A percentile compares a stretch with the other conserved stretches of the same genome.
Conservation (phyloP, 768 basidiomycete genomes). For the Chalciporus sphaerocephalus region DNA sequence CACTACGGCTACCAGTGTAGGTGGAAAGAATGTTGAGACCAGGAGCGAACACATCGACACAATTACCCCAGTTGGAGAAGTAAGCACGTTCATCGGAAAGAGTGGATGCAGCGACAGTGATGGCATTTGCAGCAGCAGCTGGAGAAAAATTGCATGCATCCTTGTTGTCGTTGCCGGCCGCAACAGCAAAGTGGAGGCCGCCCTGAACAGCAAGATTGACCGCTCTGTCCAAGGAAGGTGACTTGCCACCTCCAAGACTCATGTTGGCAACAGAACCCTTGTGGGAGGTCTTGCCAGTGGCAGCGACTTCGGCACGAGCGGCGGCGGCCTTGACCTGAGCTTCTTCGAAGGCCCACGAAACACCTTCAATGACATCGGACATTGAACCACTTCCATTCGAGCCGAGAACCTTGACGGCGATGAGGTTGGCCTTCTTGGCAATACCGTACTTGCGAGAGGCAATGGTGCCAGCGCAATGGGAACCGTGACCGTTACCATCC, state of each 20-base stretch:
- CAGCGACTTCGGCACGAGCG: constrained; percentile 60
- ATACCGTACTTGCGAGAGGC: constrained; percentile 93
- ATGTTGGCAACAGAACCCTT: constrained; percentile 97
- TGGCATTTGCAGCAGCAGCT: constrained; percentile 79
- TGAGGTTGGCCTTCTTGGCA: constrained; percentile 85
- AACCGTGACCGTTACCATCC: constrained; percentile 94
- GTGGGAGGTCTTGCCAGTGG: constrained; percentile 76
- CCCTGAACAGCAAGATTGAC: constrained; percentile 79
- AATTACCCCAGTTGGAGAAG: constrained; percentile 89
- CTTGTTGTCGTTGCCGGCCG: constrained; percentile 84
- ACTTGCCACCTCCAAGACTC: constrained; percentile 96
- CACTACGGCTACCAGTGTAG: constrained; percentile 58
- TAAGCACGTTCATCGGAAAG: constrained; percentile 77
- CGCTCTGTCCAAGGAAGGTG: constrained; percentile 72
- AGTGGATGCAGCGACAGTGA: constrained; percentile 93
- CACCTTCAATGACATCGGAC: constrained; percentile 90
- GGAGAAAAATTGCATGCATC: constrained; percentile 94
- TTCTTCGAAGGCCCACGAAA: constrained; percentile 64
- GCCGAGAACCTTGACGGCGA: constrained; percentile 93
- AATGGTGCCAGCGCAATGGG: constrained; percentile 94
- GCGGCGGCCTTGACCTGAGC: constrained; percentile 53
- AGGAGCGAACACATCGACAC: constrained; percentile 92
- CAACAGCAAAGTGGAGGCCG: constrained; percentile 95
- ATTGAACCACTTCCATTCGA: constrained; percentile 91
- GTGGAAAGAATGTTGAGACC: constrained; percentile 90